Base-by-base conservation (phyloP, 306 rosid genomes). In the Gillenia trifoliata region DNA sequence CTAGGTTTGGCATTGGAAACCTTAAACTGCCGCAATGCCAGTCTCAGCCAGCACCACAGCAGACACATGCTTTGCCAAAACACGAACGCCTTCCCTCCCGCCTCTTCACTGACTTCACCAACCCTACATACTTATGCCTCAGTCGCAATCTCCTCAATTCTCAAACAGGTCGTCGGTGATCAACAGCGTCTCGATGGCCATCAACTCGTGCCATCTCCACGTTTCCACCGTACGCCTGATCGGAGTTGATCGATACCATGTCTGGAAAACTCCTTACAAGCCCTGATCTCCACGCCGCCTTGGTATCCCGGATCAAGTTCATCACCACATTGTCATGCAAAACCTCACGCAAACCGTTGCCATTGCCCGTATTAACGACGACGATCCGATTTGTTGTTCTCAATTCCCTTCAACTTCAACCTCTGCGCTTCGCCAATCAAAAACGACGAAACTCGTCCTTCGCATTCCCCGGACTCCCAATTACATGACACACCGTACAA, bases 261-360 rank as follows among this genome's bases (percentile, higher is more conserved):
- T 73, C 59, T 9, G 29, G 17, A 43, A 73, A 73, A 30, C n/a
- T 73, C 69, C 40, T 41, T 43, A 22, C 17, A 60, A 19, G 76
- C 76, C 30, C 22, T 41, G 55, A 61, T 72, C 67, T 72, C 68
- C 76, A 72, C 4, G 20, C 69, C 3, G 60, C 43, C 41, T 11
- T 6, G 57, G 68, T 40, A 59, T 73, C 77, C 10, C 40, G 13
- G 69, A 61, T 29, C 77, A 73, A 26, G 59, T 61, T 61, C 69
- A 19, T 3, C 28, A 60, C 68, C 16, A 19, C 36, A 11, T 22
- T 12, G 4, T 61, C 60, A 12, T 29, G 45, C 77, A 73, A 73
- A 43, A 41, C 77, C 59, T 73, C 47, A 17, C n/a, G 38, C n/a
- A 43, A 6, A 3, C 15, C 17, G 10, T 10, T 5, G 20, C 13